Evolutionary conservation across 176 grass and related monocot species (phyloP), one percentile per base, ranked within the genome.

Genomic region (Hordeum vulgare): DNA sequence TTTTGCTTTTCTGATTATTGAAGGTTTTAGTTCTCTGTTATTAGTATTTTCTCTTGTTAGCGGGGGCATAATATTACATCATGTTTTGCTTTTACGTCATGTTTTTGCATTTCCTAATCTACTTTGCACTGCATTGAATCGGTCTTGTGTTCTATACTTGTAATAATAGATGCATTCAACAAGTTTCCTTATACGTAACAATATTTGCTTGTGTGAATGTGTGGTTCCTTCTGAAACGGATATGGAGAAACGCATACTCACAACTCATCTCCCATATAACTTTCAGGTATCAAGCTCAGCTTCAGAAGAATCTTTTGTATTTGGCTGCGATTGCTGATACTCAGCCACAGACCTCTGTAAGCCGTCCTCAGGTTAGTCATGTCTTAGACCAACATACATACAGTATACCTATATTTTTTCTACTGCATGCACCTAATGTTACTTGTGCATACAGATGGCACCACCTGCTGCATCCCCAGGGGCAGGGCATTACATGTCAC

Each of bases 241-340:
- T 73, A 21, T 27, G 31, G 58, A 54, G 31, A 72, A 54, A 64
- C n/a, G 9, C 29, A 62, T 63, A 71, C n/a, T n/a, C 18, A 39
- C 34, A 59, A 60, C 77, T 83, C 21, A 74, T 60, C 15, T 65
- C 28, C 18, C 29, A 78, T 62, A 18, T 72, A 74, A 92, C 39
- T 80, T 81, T 89, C 67, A 99, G 96, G 85, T 99, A 94, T 83
- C 93, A 99, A 92, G 89, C 96, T 4, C 96, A 92, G 85, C 96
- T 99, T 72, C 96, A 99, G 83, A 99, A 99, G 83, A 99, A 99
- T 69, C 89, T 99, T 42, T 58, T 99, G 70, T 92, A 96, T 76
- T 84, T 99, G 21, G 96, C 96, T 71, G 96, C 96, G 68, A 94
- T 96, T 56, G 96, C 96, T 47, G 96, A 99, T 86, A 75, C 93